Conservation (phyloP, 2,329 filamentous ascomycete species). For the Penicillium digitatum region DNA sequence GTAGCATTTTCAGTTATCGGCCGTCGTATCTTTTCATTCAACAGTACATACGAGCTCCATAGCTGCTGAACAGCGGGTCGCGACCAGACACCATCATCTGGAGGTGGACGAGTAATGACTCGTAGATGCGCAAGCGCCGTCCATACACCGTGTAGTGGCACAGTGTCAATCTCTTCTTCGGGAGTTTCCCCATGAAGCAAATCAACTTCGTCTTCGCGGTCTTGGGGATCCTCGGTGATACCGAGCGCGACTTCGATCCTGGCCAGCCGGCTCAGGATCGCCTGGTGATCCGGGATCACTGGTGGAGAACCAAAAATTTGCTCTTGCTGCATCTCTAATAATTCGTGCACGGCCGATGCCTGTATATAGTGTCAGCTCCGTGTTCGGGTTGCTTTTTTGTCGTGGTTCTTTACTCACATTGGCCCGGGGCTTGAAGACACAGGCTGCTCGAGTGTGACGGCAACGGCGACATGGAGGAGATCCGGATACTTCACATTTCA, state of each 20-base stretch:
- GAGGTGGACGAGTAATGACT: conserved; percentile 20
- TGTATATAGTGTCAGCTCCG: conserved; percentile 5
- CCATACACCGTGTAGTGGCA: conserved; percentile 20
- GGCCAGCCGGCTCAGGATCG: conserved; percentile 24
- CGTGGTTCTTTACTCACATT: conserved; percentile 19
- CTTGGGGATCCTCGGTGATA: conserved; percentile 11
- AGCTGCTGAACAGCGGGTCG: conserved; percentile 22
- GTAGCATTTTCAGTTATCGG: background rate
- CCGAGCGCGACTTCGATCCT: conserved; percentile 26
- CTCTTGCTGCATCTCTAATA: conserved; percentile 11
- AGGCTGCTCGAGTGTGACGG: conserved; percentile 20
- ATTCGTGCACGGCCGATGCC: conserved; percentile 26
- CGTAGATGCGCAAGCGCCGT: conserved; percentile 23
- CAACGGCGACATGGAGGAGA: conserved; percentile 30
- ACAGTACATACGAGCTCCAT: conserved; percentile 26
- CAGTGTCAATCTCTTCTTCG: conserved; percentile 13
- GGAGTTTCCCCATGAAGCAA: conserved; percentile 7
- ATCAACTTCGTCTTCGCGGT: conserved; percentile 5
- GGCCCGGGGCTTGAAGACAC: conserved; percentile 30
- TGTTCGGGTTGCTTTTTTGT: background rate
- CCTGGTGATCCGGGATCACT: conserved; percentile 15
- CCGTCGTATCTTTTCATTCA: background rate
- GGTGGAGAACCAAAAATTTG: conserved; percentile 1
- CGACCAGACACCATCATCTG: conserved; percentile 25
- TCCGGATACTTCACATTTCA: conserved; percentile 32